Conservation (phyloP, 2,329 filamentous ascomycete species). For the Beauveria sp. region DNA sequence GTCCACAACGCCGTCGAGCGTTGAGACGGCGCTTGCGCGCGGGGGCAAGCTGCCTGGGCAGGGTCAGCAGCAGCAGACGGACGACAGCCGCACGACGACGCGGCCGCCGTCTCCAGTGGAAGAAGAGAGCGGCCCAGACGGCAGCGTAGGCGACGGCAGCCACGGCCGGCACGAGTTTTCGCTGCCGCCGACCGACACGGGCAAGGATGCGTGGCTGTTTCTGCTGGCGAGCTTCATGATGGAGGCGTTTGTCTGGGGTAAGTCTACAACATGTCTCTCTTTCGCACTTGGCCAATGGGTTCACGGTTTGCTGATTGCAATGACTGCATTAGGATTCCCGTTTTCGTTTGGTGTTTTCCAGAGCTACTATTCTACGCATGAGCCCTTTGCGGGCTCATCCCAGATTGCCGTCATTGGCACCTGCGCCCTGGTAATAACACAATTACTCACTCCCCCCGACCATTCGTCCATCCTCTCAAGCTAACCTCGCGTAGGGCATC, state of each 20-base stretch:
- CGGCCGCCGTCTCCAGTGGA: not conserved
- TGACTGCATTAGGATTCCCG: constrained; percentile 46
- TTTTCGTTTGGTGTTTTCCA: constrained; percentile 66
- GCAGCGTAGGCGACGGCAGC: not conserved
- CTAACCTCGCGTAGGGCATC: constrained; percentile 30
- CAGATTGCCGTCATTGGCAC: constrained; percentile 59
- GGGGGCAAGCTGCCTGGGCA: not conserved
- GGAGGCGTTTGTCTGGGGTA: constrained; percentile 29
- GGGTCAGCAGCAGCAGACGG: not conserved
- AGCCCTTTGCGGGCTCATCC: constrained; percentile 46
- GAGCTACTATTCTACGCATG: constrained; percentile 55
- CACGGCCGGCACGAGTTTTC: constrained; percentile 14
- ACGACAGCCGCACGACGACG: not conserved
- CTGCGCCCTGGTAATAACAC: constrained; percentile 41
- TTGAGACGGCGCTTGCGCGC: not conserved
- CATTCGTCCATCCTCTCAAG: too few relatives aligned
- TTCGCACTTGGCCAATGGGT: not conserved
- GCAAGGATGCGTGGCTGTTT: constrained; percentile 29
- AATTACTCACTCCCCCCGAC: not conserved
- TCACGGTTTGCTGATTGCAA: not conserved
- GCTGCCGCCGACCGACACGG: constrained; percentile 23
- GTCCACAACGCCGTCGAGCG: not conserved
- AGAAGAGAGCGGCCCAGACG: not conserved
- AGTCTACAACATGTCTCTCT: not conserved
- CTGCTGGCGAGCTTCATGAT: constrained; percentile 24